These are phyloP conservation scores for Pisolithus microcarpus DNA, from an alignment of 768 basidiomycete genomes.

Conservation along the genomic window DNA sequence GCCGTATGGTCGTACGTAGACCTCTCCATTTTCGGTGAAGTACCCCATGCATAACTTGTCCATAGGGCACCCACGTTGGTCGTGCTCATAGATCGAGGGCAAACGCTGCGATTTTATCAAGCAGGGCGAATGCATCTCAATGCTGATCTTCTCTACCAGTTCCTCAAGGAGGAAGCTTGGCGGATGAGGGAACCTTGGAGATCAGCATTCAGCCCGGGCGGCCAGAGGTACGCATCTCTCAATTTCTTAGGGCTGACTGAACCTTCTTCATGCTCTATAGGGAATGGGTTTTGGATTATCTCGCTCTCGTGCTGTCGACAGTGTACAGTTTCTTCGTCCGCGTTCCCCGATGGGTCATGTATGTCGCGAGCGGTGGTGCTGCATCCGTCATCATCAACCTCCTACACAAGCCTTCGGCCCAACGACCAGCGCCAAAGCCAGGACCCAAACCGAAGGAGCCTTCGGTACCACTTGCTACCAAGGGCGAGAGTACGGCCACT, in stretches of 20 bases:
- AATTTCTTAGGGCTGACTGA: not conserved
- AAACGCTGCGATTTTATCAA: conserved; percentile 75
- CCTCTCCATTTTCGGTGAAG: not conserved
- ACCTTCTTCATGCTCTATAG: conserved; percentile 28
- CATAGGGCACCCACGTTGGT: conserved; percentile 72
- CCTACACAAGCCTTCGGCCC: conserved; percentile 39
- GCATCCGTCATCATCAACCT: conserved; percentile 64
- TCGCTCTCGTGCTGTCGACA: conserved; percentile 42
- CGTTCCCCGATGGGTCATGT: conserved; percentile 68
- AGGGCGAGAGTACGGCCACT: conserved; percentile 11
- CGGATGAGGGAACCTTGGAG: conserved; percentile 60
- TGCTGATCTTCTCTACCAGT: conserved; percentile 54
- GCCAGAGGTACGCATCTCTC: conserved; percentile 46
- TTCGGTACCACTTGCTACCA: not conserved
- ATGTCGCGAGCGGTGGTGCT: conserved; percentile 55
- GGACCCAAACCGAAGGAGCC: conserved; percentile 3
- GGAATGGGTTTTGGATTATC: conserved; percentile 59
- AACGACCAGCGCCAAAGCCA: conserved; percentile 4
- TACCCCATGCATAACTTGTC: not conserved
- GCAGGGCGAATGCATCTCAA: conserved; percentile 55
- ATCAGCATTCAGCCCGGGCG: conserved; percentile 66
- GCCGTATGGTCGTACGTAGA: conserved; percentile 67
- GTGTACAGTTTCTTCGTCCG: conserved; percentile 45
- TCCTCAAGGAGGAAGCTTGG: conserved; percentile 61
- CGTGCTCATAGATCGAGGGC: conserved; percentile 62